Evolutionary conservation across 2,329 filamentous ascomycete species (phyloP).

Genomic region (Ophioceras dolichostomum): DNA sequence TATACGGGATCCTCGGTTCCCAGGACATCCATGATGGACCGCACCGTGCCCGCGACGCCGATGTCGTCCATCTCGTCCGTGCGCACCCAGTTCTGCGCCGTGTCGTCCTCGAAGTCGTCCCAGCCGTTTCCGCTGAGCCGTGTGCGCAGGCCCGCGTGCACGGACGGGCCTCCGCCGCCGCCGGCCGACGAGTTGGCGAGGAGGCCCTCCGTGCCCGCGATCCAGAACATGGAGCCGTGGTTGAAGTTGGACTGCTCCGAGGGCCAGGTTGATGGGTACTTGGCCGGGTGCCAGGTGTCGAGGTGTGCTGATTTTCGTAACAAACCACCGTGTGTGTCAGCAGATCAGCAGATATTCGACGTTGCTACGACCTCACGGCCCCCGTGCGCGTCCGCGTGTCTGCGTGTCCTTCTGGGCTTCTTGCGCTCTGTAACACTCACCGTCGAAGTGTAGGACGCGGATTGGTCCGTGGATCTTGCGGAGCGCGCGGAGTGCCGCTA

Average conservation of each 20-base stretch:
- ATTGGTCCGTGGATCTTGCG: constrained; percentile 51
- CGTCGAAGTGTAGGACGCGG: constrained; percentile 65
- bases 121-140: constrained; percentile 55
- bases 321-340: background rate
- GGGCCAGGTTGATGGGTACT: constrained; percentile 67
- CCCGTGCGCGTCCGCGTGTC: no score
- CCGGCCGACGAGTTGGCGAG: constrained; percentile 48
- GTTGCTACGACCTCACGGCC: no score
- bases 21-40: constrained; percentile 57
- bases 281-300: constrained; percentile 74
- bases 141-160: constrained; percentile 76
- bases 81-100: constrained; percentile 63
- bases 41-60: constrained; percentile 57
- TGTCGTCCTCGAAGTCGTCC: constrained; percentile 60
- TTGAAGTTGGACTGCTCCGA: constrained; percentile 64
- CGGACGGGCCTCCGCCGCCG: constrained; percentile 47
- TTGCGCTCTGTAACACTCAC: no score
- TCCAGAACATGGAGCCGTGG: constrained; percentile 87
- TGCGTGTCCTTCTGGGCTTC: no score
- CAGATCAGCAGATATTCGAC: no score
- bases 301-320: constrained; percentile 46
- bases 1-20: constrained; percentile 60
- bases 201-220: constrained; percentile 69
- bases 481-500: constrained; percentile 57
- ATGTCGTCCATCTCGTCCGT: constrained; percentile 81